Evolutionary conservation across 1,284 basidiomycete species (phyloP).

Genomic region (Paramarasmius palmivorus): DNA sequence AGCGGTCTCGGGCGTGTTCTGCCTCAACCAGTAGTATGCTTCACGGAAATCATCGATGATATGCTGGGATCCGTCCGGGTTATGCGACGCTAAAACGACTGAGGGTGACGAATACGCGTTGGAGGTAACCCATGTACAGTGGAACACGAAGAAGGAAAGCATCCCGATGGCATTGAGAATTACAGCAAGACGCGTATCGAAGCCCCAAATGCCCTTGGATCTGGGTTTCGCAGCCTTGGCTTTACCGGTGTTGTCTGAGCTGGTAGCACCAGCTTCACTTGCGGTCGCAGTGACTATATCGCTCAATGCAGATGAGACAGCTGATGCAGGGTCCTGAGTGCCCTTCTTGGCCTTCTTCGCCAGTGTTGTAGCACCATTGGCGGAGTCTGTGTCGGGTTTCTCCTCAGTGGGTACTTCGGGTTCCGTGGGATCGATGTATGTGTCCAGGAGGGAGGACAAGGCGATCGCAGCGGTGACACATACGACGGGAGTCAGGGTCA

Average conservation of each 20-base stretch:
- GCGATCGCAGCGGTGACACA: slow-evolving; percentile 93
- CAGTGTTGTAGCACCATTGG: slow-evolving; percentile 28
- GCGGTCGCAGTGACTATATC: slow-evolving; percentile 48
- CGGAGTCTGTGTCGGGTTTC: slow-evolving; percentile 22
- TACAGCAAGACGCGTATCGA: slow-evolving; percentile 83
- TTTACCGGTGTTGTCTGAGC: too few relatives aligned
- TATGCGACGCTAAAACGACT: slow-evolving; percentile 86
- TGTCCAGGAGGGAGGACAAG: slow-evolving; percentile 86
- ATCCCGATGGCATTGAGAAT: slow-evolving; percentile 78
- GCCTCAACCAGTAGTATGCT: slow-evolving; percentile 99
- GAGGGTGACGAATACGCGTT: slow-evolving; percentile 97
- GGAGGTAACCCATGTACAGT: slow-evolving; percentile 97
- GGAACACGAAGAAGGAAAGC: slow-evolving; percentile 88
- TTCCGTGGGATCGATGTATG: slow-evolving; percentile 78
- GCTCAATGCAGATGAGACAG: slow-evolving; percentile 31
- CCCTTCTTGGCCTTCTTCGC: slow-evolving; percentile 66
- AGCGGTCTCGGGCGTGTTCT: slow-evolving; percentile 90
- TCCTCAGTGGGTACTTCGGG: slow-evolving; percentile 46
- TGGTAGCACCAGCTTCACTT: slow-evolving; percentile 31
- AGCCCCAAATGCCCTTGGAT: slow-evolving; percentile 74
- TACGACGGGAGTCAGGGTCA: slow-evolving; percentile 89
- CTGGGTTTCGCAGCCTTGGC: slow-evolving; percentile 20
- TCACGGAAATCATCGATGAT: slow-evolving; percentile 99
- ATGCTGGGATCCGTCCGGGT: slow-evolving; percentile 85
- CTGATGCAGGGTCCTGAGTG: slow-evolving; percentile 28